phyloP scores from a whole-genome alignment of 2,329 filamentous ascomycete species.

The Epichloe coenophiala region DNA sequence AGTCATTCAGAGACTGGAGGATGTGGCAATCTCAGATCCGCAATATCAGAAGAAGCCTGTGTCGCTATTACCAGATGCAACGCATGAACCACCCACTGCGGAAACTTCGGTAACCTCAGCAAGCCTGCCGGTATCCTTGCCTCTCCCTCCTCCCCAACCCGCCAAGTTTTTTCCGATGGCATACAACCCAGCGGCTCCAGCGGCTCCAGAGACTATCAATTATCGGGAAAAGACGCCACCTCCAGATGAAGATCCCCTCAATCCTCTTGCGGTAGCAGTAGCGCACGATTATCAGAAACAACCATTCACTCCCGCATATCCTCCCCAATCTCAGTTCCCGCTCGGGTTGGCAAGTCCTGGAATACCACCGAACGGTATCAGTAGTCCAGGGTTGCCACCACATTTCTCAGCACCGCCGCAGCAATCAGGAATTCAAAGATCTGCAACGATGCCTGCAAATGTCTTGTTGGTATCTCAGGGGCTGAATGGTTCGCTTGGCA shows the following conservation, averaged over 20 bases:
- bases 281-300: conserved; percentile 40
- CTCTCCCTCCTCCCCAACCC: conserved; percentile 15
- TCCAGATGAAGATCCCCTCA: conserved; percentile 49
- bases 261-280: conserved; percentile 45
- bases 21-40: conserved; percentile 50
- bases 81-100: conserved; percentile 8
- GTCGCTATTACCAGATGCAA: conserved; percentile 6
- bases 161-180: conserved; percentile 48
- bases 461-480: conserved; percentile 15
- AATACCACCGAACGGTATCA: conserved; percentile 11
- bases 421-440: conserved; percentile 33
- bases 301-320: conserved; percentile 39
- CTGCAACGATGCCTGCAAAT: conserved; percentile 35
- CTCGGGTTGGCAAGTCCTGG: conserved; percentile 30
- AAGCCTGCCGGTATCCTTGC: conserved; percentile 9
- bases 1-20: conserved; percentile 62
- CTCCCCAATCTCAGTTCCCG: conserved; percentile 28
- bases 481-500: conserved; percentile 24
- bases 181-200: conserved; percentile 68
- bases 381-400: conserved; percentile 18
- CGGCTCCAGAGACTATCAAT: conserved; percentile 56
- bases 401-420: conserved; percentile 24
- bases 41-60: conserved; percentile 25
- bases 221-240: conserved; percentile 73
- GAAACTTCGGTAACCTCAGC: background rate